phyloP scores from a whole-genome alignment of 768 basidiomycete genomes.

The Serpula lacrymans region DNA sequence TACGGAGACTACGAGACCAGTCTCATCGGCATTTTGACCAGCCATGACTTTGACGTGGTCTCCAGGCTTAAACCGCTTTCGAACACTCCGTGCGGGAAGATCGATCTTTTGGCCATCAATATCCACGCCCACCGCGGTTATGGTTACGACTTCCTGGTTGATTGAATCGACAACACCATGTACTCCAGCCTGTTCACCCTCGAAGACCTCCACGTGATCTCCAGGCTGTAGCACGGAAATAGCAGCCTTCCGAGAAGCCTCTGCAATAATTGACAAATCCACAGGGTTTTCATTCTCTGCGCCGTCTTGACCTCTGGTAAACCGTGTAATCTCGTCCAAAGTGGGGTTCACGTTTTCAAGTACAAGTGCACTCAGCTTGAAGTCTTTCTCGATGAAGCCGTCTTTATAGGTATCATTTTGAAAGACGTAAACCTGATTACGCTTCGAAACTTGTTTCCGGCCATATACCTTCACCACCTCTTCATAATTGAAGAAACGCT shows the following conservation, averaged over 20 bases:
- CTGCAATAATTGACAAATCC: conserved; percentile 88
- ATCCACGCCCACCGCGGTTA: conserved; percentile 77
- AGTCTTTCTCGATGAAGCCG: conserved; percentile 95
- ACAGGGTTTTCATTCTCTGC: conserved; percentile 65
- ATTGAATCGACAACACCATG: conserved; percentile 92
- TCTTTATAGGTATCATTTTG: conserved; percentile 92
- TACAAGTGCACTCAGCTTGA: conserved; percentile 73
- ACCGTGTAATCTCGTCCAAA: conserved; percentile 93
- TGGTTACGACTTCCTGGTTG: conserved; percentile 78
- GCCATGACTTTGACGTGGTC: conserved; percentile 99
- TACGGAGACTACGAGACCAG: conserved; percentile 92
- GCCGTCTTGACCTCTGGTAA: conserved; percentile 73
- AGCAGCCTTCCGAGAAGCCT: conserved; percentile 88
- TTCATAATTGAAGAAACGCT: conserved; percentile 91
- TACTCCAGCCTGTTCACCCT: conserved; percentile 93
- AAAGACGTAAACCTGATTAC: conserved; percentile 78
- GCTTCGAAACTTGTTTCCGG: conserved; percentile 68
- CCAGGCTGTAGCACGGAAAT: conserved; percentile 94
- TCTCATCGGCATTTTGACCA: conserved; percentile 92
- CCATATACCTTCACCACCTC: conserved; percentile 88
- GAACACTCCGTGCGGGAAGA: conserved; percentile 80
- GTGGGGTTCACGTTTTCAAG: conserved; percentile 93
- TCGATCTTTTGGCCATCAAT: conserved; percentile 86
- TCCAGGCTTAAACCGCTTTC: conserved; percentile 94
- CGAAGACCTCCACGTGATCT: conserved; percentile 95